Base-by-base conservation (phyloP, 2,329 filamentous ascomycete genomes). In the Colletotrichum aenigma region DNA sequence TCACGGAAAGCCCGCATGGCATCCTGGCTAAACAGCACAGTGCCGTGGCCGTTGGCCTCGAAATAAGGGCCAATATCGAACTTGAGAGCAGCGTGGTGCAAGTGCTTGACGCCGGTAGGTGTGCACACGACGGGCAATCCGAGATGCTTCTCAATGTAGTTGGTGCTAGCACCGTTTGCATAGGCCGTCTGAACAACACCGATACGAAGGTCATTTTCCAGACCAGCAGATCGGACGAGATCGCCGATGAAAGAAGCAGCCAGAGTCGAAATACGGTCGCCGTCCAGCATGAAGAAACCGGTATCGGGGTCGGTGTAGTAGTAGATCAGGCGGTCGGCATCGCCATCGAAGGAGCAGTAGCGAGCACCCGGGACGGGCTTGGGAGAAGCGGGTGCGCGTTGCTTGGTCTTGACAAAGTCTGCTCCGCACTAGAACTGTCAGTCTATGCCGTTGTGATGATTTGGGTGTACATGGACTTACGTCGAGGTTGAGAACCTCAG, bases 31-130 rank as follows among this genome's bases (percentile, higher is more conserved):
- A 99, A 99, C 70, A 98, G 93, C 43, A 98, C 94, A 12, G 97
- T 99, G 78, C 97, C 97, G 85, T 99, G 97, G 34, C 97, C 97
- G 83, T 99, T 99, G 78, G 97, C 97, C 88, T 99, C 97, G 81
- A 99, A 99, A 88, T 99, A 99, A 68, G 98, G 95, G 73, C 97
- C 97, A 71, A 98, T 93, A 81, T 99, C 97, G 80, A 97, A 98
- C 79, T 96, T 95, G 81, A 95, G 93, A 52, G 97, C 97, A n/a
- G 95, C 97, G 82, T 98, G 97, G 86, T 99, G 97, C 77, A 99
- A 91, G 86, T 98, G 95, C 89, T 99, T 99, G 77, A 99, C 97
- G 79, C 97, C 97, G 1, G 97, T 99, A 16, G 95, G 93, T 2
- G 97, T 98, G 89, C 95, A 98, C 75, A 97, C 93, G 26, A 98